Base-by-base conservation (phyloP, 2,329 filamentous ascomycete genomes). In the Neurospora sp. region DNA sequence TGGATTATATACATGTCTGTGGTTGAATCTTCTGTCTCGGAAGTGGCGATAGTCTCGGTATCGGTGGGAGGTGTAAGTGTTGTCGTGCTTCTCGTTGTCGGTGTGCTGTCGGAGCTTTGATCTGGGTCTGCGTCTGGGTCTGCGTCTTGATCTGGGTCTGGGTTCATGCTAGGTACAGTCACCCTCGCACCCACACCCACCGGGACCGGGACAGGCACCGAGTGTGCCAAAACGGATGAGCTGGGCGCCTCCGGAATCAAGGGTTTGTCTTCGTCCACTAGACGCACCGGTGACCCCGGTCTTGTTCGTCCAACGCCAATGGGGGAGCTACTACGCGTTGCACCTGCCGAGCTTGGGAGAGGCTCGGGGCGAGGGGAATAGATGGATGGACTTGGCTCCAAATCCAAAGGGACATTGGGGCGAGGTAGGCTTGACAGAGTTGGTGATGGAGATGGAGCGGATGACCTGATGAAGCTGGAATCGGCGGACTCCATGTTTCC, bases 1-100 rank as follows among this genome's bases (percentile, higher is more conserved):
- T 23, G 0, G 0, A n/a, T 2, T 8, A 15, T 57, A 2, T 57
- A 57, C 0, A 23, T 12, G 2, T 11, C 1, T n/a, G 41, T 43
- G 23, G 23, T 23, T 23, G 23, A 23, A 23, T 23, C 23, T 23
- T 23, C 17, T 43, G 4, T 0, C n/a, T 43, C n/a, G 3, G 15
- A 1, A 8, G n/a, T 19, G 0, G n/a, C n/a, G n/a, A n/a, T n/a
- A n/a, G n/a, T n/a, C n/a, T n/a, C n/a, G n/a, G n/a, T n/a, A n/a
- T n/a, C n/a, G n/a, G n/a, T n/a, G n/a, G n/a, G n/a, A n/a, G n/a
- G n/a, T n/a, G n/a, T n/a, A n/a, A n/a, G n/a, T n/a, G n/a, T n/a
- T n/a, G n/a, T n/a, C n/a, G n/a, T n/a, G n/a, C n/a, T n/a, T n/a
- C n/a, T n/a, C n/a, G 28, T 6, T 33, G 28, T 6, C 0, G 23